phyloP scores from a whole-genome alignment of 257 asterid genomes.

The Henckelia pumila region DNA sequence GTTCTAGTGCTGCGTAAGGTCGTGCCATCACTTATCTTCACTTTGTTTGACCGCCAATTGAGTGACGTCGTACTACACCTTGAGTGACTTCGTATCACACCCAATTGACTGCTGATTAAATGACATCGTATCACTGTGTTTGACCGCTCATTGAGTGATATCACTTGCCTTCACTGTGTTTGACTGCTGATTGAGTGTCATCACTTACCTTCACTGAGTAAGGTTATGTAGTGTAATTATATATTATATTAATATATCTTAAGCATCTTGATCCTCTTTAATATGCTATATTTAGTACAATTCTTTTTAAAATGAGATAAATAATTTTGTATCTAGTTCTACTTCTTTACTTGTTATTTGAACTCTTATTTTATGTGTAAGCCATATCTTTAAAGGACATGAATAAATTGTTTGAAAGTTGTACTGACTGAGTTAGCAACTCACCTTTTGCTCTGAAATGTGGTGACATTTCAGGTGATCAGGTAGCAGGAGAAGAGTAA shows the following conservation, averaged over 20 bases:
- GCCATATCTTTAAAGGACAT: background rate
- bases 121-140: too few species aligned
- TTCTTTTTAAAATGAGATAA: background rate
- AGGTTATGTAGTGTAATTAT: too few species aligned
- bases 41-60: slow-evolving; percentile 2
- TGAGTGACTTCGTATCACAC: background rate
- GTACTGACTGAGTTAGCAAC: background rate
- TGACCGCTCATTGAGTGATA: too few species aligned
- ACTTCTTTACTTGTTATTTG: background rate
- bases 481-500: background rate
- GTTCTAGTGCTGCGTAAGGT: slow-evolving; percentile 21
- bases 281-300: background rate
- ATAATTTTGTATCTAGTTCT: background rate
- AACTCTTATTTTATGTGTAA: background rate
- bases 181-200: too few species aligned
- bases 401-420: background rate
- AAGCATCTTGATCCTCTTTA: background rate
- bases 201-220: background rate
- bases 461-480: background rate
- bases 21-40: slow-evolving; percentile 19
- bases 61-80: background rate
- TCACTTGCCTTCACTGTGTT: too few species aligned
- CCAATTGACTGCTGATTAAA: too few species aligned
- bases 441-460: background rate
- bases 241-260: too few species aligned